Conservation (phyloP, 2,329 filamentous ascomycete species). For the Curvularia verruculosa region DNA sequence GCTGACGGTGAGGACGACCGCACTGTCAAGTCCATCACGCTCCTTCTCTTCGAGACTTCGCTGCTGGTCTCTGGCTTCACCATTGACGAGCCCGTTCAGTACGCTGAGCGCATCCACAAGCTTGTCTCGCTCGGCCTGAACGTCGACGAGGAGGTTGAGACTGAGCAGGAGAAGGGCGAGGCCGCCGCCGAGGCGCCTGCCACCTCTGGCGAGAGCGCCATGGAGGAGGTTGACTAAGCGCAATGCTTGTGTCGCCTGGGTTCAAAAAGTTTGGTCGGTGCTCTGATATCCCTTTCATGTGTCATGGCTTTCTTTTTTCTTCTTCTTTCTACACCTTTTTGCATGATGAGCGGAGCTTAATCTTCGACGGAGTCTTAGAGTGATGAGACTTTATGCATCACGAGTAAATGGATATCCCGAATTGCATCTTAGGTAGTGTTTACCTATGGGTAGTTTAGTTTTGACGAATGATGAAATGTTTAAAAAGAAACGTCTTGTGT, state of each 20-base stretch:
- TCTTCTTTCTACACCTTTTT: slow-evolving; percentile 40
- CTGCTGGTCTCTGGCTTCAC: slow-evolving; percentile 99
- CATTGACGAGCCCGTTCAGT: slow-evolving; percentile 97
- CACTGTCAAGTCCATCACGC: slow-evolving; percentile 98
- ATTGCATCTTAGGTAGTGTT: slow-evolving; percentile 44
- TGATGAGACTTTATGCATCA: slow-evolving; percentile 41
- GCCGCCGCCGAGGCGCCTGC: slow-evolving; percentile 63
- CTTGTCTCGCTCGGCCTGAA: slow-evolving; percentile 97
- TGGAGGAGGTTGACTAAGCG: slow-evolving; percentile 98
- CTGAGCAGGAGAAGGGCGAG: slow-evolving; percentile 61
- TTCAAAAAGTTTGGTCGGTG: slow-evolving; percentile 48
- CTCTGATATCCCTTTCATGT: slow-evolving; percentile 50
- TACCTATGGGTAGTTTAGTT: slow-evolving; percentile 35
- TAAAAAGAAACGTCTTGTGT: slow-evolving; percentile 24
- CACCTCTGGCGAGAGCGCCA: slow-evolving; percentile 83
- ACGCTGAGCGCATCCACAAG: slow-evolving; percentile 99
- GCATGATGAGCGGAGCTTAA: slow-evolving; percentile 39
- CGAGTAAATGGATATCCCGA: slow-evolving; percentile 45
- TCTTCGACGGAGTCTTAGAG: slow-evolving; percentile 45
- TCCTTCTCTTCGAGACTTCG: slow-evolving; percentile 98
- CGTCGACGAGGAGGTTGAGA: slow-evolving; percentile 91
- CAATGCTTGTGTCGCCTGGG: slow-evolving; percentile 31
- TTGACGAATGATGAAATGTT: slow-evolving; percentile 43
- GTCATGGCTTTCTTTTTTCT: slow-evolving; percentile 44
- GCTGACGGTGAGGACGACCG: slow-evolving; percentile 96